Percentiles rank a stretch among this genome's conserved stretches.
Conservation (phyloP, 177 flowering plant genomes). For the Tripterygium wilfordii region DNA sequence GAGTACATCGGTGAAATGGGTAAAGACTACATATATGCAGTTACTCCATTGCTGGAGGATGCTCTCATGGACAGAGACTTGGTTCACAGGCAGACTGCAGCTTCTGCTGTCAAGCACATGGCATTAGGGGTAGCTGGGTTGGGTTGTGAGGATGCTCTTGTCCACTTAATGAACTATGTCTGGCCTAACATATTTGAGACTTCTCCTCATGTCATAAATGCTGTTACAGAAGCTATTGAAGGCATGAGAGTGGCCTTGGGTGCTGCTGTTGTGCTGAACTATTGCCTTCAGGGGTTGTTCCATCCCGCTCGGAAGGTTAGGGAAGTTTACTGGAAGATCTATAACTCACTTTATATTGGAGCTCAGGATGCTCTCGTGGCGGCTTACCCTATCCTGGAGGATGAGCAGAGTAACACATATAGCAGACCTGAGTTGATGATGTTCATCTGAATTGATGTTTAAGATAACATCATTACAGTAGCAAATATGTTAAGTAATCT, state of each 20-base stretch:
- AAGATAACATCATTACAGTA: too few relatives aligned
- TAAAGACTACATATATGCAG: constrained; percentile 93
- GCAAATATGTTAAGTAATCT: background rate
- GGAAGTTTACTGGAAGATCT: constrained; percentile 96
- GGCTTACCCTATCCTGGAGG: constrained; percentile 56
- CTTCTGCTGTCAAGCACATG: constrained; percentile 98
- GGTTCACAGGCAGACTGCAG: constrained; percentile 98
- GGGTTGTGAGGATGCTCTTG: constrained; percentile 95
- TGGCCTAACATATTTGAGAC: constrained; percentile 99
- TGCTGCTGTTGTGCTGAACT: constrained; percentile 75
- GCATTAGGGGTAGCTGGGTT: constrained; percentile 94
- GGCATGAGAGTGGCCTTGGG: constrained; percentile 99
- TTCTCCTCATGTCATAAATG: constrained; percentile 96
- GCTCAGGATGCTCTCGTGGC: constrained; percentile 70
- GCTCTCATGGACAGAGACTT: constrained; percentile 95
- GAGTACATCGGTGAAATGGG: constrained; percentile 99
- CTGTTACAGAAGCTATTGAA: constrained; percentile 97
- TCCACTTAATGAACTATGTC: constrained; percentile 79
- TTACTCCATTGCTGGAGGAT: constrained; percentile 93
- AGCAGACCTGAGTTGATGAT: constrained; percentile 59
- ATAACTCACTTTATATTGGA: constrained; percentile 82
- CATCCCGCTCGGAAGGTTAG: constrained; percentile 97
- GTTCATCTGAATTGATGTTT: constrained; percentile 29
- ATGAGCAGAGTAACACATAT: constrained; percentile 44
- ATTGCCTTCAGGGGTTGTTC: constrained; percentile 92